Evolutionary conservation across 2,329 filamentous ascomycete species (phyloP), one percentile per base, ranked within the genome.

Genomic region (Aspergillus novofumigatus): DNA sequence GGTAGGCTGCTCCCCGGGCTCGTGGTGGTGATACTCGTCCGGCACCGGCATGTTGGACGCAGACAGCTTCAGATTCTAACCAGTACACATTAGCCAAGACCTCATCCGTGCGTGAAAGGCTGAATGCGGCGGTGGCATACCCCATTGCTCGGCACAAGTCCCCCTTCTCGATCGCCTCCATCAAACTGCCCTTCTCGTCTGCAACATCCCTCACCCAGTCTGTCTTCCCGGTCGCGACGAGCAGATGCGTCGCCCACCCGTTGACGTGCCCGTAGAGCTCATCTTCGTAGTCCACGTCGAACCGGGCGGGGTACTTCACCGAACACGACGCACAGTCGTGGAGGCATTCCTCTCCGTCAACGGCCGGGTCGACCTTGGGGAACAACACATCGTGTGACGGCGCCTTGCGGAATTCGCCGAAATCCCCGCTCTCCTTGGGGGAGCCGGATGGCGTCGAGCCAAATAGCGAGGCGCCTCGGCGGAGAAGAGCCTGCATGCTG

Each of bases 141-240:
- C 60, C 77, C 77, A 62, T 78, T 78, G 52, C 59, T 71, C 17
- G 78, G 69, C 57, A 71, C 66, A 38, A 78, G 44, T 1, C 73
- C 75, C 73, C 72, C 56, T 75, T 76, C 44, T 76, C 82, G 65
- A 92, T 83, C 1, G 89, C 90, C 77, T 91, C 81, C 90, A 93
- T 93, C 32, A 93, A 82, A 70, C 88, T 91, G 5, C 89, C 89
- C 74, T 90, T 87, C 79, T 97, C 94, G 69, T 97, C 90, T 56
- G 84, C 86, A 49, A 96, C 90, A 77, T 96, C 89, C 59, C 90
- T 79, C 69, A 93, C 89, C 94, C 94, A 99, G 75, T 99, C 94
- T 26, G 87, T 83, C 83, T 97, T 96, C 59, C 92, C 91, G n/a
- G 94, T 99, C 25, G 91, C 94, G 17, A 97, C 91, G 32, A 99